phyloP scores from a whole-genome alignment of 352 stramenopile genomes.

The Pythium biforme region DNA sequence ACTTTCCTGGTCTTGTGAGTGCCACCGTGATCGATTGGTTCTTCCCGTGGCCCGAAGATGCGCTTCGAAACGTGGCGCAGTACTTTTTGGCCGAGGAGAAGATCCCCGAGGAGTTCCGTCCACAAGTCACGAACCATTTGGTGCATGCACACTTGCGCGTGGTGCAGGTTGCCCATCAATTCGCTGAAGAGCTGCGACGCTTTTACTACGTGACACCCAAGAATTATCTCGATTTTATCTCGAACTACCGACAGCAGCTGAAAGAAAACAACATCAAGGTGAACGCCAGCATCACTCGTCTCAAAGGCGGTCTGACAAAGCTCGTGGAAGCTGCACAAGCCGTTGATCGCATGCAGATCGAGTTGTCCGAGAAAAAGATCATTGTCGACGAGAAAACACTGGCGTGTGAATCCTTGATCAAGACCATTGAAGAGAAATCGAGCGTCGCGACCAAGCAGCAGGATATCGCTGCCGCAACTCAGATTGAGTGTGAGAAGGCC shows the following conservation, averaged over 20 bases:
- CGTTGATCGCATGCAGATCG: constrained; percentile 93
- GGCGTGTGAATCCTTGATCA: constrained; percentile 92
- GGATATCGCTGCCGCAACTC: constrained; percentile 87
- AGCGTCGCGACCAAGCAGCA: constrained; percentile 90
- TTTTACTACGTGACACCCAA: constrained; percentile 98
- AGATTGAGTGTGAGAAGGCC: constrained; percentile 90
- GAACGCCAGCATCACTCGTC: constrained; percentile 83
- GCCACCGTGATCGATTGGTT: constrained; percentile 96
- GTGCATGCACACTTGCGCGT: constrained; percentile 92
- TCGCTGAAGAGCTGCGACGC: constrained; percentile 88
- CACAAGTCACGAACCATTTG: constrained; percentile 86
- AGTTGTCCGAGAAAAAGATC: constrained; percentile 93
- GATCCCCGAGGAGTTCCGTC: constrained; percentile 82
- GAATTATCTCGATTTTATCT: constrained; percentile 96
- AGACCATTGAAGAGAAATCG: constrained; percentile 94
- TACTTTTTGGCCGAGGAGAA: constrained; percentile 93
- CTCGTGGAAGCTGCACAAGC: constrained; percentile 91
- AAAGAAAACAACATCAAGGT: constrained; percentile 91
- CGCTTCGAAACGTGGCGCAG: constrained; percentile 90
- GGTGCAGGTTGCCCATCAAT: constrained; percentile 87
- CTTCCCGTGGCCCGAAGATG: constrained; percentile 94
- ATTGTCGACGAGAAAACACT: constrained; percentile 95
- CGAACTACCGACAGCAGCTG: constrained; percentile 91
- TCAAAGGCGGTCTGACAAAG: constrained; percentile 93
- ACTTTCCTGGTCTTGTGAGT: constrained; percentile 93